Evolutionary conservation across 139 green algal species (phyloP).

Genomic region (Coelastrella sp.): DNA sequence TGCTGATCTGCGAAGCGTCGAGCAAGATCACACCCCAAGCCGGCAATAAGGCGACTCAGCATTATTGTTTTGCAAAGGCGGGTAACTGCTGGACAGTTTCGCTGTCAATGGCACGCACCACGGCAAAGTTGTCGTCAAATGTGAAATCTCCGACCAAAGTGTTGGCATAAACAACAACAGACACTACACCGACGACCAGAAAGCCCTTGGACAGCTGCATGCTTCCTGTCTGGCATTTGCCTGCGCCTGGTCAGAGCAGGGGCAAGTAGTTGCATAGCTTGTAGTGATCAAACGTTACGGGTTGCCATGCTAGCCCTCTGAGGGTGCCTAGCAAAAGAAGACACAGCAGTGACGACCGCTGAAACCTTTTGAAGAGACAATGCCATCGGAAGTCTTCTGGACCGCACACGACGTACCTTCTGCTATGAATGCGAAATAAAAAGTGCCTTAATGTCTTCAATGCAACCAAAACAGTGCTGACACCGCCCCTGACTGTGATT

Average conservation of each 20-base stretch:
- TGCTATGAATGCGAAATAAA: too few relatives aligned
- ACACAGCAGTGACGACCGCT: too few relatives aligned
- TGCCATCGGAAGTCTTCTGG: too few relatives aligned
- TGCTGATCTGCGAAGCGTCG: slow-evolving; percentile 64
- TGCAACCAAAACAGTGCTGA: too few relatives aligned
- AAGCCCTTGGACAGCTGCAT: neutral
- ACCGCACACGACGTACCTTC: too few relatives aligned
- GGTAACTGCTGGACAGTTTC: too few relatives aligned
- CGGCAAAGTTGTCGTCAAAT: slow-evolving; percentile 84
- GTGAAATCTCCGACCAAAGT: slow-evolving; percentile 72
- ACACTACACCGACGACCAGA: neutral
- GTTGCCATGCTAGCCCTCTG: neutral
- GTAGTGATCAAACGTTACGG: neutral
- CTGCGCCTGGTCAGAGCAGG: neutral
- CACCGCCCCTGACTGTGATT: too few relatives aligned
- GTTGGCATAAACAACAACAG: slow-evolving; percentile 55
- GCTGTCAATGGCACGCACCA: slow-evolving; percentile 59
- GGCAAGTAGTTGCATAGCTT: neutral
- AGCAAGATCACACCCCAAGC: neutral
- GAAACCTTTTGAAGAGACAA: too few relatives aligned
- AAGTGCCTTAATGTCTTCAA: too few relatives aligned
- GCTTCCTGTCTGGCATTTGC: neutral
- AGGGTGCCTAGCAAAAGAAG: too few relatives aligned
- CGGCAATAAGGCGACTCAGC: too few relatives aligned
- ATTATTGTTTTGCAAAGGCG: too few relatives aligned